These are phyloP conservation scores for Scedosporium dehoogii DNA, from an alignment of 2,329 filamentous ascomycete species.

Conservation along the genomic window DNA sequence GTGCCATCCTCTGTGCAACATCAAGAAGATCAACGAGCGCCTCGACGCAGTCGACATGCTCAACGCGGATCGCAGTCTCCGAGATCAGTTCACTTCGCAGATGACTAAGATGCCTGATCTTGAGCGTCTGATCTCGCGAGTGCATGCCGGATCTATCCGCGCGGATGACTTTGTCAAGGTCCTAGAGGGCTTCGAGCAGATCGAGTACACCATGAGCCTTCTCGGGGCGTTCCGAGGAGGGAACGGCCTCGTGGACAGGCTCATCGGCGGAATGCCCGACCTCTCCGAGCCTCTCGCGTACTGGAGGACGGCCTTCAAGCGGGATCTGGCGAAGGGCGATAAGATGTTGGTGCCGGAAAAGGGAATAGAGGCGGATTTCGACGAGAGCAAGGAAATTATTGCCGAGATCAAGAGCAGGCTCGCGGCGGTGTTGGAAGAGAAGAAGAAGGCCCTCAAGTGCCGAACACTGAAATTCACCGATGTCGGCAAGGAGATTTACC, in stretches of 20 bases:
- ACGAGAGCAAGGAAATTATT: conserved; percentile 68
- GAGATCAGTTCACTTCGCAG: conserved; percentile 80
- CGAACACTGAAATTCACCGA: conserved; percentile 67
- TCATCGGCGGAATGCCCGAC: conserved; percentile 80
- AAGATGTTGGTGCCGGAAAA: conserved; percentile 76
- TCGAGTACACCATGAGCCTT: conserved; percentile 84
- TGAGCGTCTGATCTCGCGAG: conserved; percentile 84
- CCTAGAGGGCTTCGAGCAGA: conserved; percentile 93
- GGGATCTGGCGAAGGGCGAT: conserved; percentile 64
- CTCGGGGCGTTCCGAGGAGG: conserved; percentile 65
- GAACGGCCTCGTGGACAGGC: conserved; percentile 72
- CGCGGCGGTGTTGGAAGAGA: conserved; percentile 58
- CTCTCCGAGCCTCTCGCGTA: conserved; percentile 63
- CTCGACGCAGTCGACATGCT: conserved; percentile 90
- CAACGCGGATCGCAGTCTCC: conserved; percentile 70
- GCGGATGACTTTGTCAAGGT: conserved; percentile 89
- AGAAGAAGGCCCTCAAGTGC: conserved; percentile 65
- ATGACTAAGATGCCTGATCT: conserved; percentile 88
- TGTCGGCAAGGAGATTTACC: conserved; percentile 94
- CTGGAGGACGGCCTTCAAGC: conserved; percentile 91
- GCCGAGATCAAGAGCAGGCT: conserved; percentile 66
- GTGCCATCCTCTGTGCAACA: conserved; percentile 85
- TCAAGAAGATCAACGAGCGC: conserved; percentile 80
- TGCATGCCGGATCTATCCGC: conserved; percentile 85
- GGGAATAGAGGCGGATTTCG: conserved; percentile 87